Base-by-base conservation (phyloP, 352 stramenopile genomes). In the Globisporangium echinulatum region DNA sequence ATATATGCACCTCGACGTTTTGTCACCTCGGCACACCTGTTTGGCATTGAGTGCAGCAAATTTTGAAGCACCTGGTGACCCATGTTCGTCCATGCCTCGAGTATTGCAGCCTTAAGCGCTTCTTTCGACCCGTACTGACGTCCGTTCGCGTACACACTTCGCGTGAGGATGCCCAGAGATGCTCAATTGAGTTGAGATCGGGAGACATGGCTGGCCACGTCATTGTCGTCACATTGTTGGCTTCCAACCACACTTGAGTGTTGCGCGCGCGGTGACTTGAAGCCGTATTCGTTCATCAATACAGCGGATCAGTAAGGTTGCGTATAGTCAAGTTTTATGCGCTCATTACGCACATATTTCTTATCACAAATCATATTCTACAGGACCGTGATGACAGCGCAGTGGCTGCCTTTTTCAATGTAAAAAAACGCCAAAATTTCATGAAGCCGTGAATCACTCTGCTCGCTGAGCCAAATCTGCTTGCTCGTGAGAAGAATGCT, bases 51-150 rank as follows among this genome's bases (percentile, higher is more conserved):
- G 11, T 46, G 6, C 50, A 54, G 14, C 36, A 54, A 44, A 43
- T 40, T 46, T 54, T 54, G 50, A 11, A 54, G 50, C 11, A 54
- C 36, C 19, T 54, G 10, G 5, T 40, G 50, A 25, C 40, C 14
- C 4, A 54, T 7, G 7, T 54, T 11, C 5, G 38, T 15, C 33
- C 50, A 54, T 43, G 11, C 50, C 36, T 54, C 40, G 4, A 54
- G 17, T 19, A 54, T n/a, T 19, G 50, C 50, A 7, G 10, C 3
- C 33, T 54, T 38, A 4, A 54, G 36, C 6, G 50, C 50, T 46
- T 43, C 39, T n/a, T 54, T 46, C 25, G 50, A 54, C 5, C 50
- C 39, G 3, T 43, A 54, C 17, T 54, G 50, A 19, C 50, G 50
- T 54, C 8, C 36, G 17, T 46, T 54, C 5, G 11, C 33, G 36